These are phyloP conservation scores for Helianthus tuberosus DNA, from an alignment of 129 eudicot species.

Conservation along the genomic window DNA sequence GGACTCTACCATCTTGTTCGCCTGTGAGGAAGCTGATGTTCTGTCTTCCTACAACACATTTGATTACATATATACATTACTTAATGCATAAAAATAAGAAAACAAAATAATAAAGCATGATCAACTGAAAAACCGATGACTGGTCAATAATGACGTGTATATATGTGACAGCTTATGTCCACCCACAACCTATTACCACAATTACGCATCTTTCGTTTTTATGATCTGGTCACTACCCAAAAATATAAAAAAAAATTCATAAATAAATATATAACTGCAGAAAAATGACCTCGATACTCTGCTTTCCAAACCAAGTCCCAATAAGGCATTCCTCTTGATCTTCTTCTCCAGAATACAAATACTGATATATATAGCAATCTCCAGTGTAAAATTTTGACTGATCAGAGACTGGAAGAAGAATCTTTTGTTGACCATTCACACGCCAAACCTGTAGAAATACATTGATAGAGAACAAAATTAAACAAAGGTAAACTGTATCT, in stretches of 20 bases:
- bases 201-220: no score
- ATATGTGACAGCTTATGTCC: neutral
- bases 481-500: neutral
- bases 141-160: neutral
- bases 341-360: conserved; percentile 69
- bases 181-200: no score
- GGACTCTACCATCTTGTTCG: conserved; percentile 79
- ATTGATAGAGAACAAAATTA: neutral
- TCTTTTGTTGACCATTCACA: conserved; percentile 58
- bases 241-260: neutral
- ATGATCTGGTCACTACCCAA: neutral
- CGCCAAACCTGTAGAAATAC: conserved; percentile 72
- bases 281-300: conserved; percentile 56
- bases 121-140: neutral
- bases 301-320: conserved; percentile 82
- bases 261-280: conserved; percentile 5
- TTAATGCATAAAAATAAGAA: neutral
- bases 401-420: conserved; percentile 53
- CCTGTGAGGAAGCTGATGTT: conserved; percentile 61
- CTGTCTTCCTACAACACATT: conserved; percentile 58
- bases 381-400: conserved; percentile 80
- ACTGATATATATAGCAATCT: conserved; percentile 83
- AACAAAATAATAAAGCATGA: neutral
- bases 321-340: conserved; percentile 66
- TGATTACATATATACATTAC: neutral